Evolutionary conservation across 805 yeast genomes (phyloP).

Genomic region (Monosporozyma yasuniensis): DNA sequence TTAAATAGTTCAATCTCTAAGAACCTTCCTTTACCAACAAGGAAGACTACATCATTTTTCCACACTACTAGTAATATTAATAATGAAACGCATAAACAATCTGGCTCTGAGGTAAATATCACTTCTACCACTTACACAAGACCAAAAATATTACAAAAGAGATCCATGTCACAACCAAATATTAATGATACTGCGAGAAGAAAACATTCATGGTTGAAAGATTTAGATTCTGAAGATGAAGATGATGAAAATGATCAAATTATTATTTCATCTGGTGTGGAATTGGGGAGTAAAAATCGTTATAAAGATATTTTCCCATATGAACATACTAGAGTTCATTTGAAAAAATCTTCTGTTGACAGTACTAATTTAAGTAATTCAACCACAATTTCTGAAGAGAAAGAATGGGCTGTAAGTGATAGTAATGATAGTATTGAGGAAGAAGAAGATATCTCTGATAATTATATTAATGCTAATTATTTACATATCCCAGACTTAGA

Average conservation of each 20-base stretch:
- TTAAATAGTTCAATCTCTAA: constrained; percentile 33
- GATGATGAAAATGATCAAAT: constrained; percentile 22
- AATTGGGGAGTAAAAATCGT: constrained; percentile 71
- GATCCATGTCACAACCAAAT: constrained; percentile 20
- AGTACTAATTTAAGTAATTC: background rate
- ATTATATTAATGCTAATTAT: constrained; percentile 86
- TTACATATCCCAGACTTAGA: constrained; percentile 27
- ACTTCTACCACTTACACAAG: constrained; percentile 2
- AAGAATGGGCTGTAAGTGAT: background rate
- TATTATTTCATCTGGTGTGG: constrained; percentile 64
- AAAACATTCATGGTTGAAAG: constrained; percentile 9
- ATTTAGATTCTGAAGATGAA: constrained; percentile 15
- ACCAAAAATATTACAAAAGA: constrained; percentile 1
- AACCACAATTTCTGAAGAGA: background rate
- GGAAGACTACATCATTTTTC: background rate
- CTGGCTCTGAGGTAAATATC: constrained; percentile 5
- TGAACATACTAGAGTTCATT: constrained; percentile 73
- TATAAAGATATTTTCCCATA: constrained; percentile 84
- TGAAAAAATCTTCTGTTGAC: constrained; percentile 25
- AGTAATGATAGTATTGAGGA: background rate
- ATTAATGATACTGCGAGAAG: background rate
- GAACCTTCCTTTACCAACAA: background rate
- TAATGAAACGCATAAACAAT: constrained; percentile 2
- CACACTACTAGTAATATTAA: too few relatives aligned
- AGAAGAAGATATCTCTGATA: constrained; percentile 27